Base-by-base conservation (phyloP, 2,329 filamentous ascomycete species). In the Pseudocercospora macadamiae region DNA sequence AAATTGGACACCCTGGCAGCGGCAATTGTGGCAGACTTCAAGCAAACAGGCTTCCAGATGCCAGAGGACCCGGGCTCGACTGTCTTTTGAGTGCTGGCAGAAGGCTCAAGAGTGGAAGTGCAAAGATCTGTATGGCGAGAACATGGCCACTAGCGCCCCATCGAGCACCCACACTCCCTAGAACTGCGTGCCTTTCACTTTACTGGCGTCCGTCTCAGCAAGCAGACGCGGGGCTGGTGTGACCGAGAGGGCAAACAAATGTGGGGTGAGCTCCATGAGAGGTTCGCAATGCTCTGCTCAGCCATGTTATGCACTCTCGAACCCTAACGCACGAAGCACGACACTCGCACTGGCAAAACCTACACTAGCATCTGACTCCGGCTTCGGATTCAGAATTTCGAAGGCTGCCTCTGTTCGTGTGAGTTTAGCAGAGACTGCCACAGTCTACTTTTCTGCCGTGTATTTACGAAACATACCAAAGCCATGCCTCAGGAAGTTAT, bases 31-130 rank as follows among this genome's bases (percentile, higher is more conserved):
- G 64, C 65, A 9, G 78, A 81, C 42, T 79, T 82, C 52, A 71
- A 78, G 44, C 68, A 71, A 21, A 76, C 74, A 36, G 76, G 76
- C 6, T 81, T 82, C 62, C 68, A 77, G 42, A 80, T 81, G 78
- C 79, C 79, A 12, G 76, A 76, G 45, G 77, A 74, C 18, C 57
- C 59, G n/a, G 60, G 53, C 42, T 64, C 67, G 39, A 66, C 68
- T n/a, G 63, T 71, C 37, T 73, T 73, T 57, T 73, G 61, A 70
- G 23, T 9, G 2, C n/a, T 23, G 16, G 12, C 19, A 23, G 19
- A 18, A 16, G n/a, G 39, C 4, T 19, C 39, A 18, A 18, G 4
- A 10, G 18, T 19, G 39, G 39, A 44, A 23, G 39, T 44, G 16
- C 39, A 44, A 16, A 19, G 18, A 42, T 18, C 19, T 8, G 18